These are phyloP conservation scores for Tylopilus rubrobrunneus DNA, from an alignment of 768 basidiomycete species.

Conservation along the genomic window DNA sequence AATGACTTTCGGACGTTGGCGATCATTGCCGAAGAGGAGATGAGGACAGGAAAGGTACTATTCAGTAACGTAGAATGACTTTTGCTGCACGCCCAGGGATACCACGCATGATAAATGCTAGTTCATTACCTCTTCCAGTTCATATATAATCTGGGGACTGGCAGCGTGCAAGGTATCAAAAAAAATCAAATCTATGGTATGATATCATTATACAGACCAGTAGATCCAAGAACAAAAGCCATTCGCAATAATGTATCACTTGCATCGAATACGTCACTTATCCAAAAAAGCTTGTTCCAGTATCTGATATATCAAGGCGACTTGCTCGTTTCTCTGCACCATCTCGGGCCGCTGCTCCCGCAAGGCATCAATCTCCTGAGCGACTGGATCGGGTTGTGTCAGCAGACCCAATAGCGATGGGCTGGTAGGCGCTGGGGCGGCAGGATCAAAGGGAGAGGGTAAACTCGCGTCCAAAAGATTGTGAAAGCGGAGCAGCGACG, in stretches of 20 bases:
- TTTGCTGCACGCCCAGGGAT: too few species aligned
- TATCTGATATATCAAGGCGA: slow-evolving; percentile 60
- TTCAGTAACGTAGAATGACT: not conserved
- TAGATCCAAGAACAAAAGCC: not conserved
- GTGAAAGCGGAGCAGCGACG: slow-evolving; percentile 68
- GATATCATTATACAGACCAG: not conserved
- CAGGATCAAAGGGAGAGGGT: slow-evolving; percentile 18
- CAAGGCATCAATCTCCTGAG: slow-evolving; percentile 70
- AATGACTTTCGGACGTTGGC: not conserved
- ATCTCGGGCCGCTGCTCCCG: slow-evolving; percentile 80
- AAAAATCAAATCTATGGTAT: not conserved
- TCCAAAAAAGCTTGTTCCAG: slow-evolving; percentile 32
- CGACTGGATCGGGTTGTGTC: slow-evolving; percentile 51
- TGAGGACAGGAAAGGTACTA: not conserved
- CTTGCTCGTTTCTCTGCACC: slow-evolving; percentile 73
- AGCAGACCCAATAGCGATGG: slow-evolving; percentile 58
- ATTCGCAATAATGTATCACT: not conserved
- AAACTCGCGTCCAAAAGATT: slow-evolving; percentile 38
- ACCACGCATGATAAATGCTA: too few species aligned
- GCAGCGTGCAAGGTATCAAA: not conserved
- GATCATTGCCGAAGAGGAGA: not conserved
- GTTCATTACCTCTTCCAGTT: too few species aligned
- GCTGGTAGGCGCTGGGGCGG: slow-evolving; percentile 31
- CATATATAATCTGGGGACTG: not conserved
- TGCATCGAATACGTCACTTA: slow-evolving; percentile 6